Conservation (phyloP, 352 stramenopile genomes). For the Globisporangium acanthophoron region DNA sequence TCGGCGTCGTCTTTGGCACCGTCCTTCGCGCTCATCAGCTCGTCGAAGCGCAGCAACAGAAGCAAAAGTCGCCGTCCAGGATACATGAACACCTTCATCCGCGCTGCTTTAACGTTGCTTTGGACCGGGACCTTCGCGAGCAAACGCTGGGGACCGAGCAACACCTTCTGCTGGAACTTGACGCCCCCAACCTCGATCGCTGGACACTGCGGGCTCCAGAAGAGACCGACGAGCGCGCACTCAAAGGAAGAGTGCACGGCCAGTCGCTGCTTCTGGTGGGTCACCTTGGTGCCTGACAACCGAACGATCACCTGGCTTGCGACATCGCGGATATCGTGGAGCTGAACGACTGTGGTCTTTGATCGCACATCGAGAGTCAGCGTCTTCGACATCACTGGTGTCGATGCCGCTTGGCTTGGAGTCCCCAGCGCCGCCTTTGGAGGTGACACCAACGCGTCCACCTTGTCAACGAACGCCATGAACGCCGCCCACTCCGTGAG, state of each 20-base stretch:
- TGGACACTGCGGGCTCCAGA: constrained; percentile 14
- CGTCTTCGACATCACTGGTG: constrained; percentile 12
- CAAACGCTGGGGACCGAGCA: constrained; percentile 15
- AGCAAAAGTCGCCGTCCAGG: constrained; percentile 36
- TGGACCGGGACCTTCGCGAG: constrained; percentile 10
- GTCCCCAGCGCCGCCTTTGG: constrained; percentile 1
- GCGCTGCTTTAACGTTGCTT: constrained; percentile 9
- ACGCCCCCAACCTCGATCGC: constrained; percentile 20
- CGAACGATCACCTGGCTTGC: constrained; percentile 11
- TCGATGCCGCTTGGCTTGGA: not conserved
- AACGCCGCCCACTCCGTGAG: constrained; percentile 23
- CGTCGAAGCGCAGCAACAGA: constrained; percentile 40
- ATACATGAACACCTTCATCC: constrained; percentile 22
- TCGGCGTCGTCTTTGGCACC: not conserved
- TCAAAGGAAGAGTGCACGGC: constrained; percentile 22
- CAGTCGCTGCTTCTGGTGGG: constrained; percentile 23
- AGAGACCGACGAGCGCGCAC: constrained; percentile 15
- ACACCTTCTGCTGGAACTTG: constrained; percentile 19
- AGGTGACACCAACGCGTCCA: constrained; percentile 29
- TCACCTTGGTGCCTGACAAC: constrained; percentile 20
- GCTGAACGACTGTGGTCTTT: constrained; percentile 15
- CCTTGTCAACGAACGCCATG: constrained; percentile 24
- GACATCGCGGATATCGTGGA: constrained; percentile 27
- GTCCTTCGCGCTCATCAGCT: constrained; percentile 25
- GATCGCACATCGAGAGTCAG: constrained; percentile 21